Evolutionary conservation across 2,329 filamentous ascomycete species (phyloP).

Genomic region (Sclerotinia nivalis): DNA sequence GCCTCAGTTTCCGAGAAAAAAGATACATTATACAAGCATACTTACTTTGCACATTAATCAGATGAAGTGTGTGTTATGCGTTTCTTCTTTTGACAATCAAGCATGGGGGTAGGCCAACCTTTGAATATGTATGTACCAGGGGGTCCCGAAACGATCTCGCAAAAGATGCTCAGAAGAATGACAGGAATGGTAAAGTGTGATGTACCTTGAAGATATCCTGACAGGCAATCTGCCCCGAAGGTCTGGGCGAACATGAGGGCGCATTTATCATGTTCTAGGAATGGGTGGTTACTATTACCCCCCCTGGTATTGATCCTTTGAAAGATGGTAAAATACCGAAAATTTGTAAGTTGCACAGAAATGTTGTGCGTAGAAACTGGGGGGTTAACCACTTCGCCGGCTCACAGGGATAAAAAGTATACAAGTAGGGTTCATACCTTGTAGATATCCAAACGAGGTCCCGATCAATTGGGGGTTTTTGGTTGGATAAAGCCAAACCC

Average conservation of each 20-base stretch:
- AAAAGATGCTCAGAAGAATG: constrained; percentile 3
- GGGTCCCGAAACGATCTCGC: not conserved
- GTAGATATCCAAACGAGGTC: constrained; percentile 5
- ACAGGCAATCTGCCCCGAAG: constrained; percentile 20
- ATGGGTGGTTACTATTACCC: not conserved
- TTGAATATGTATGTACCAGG: constrained; percentile 14
- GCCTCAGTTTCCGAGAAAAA: not conserved
- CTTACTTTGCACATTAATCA: not conserved
- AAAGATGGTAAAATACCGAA: not conserved
- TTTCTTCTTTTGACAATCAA: not conserved
- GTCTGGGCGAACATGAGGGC: constrained; percentile 20
- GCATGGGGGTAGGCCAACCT: constrained; percentile 1
- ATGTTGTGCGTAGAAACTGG: not conserved
- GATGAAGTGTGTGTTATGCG: constrained; percentile 12
- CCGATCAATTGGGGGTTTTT: not conserved
- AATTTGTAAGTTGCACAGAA: not conserved
- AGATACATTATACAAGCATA: not conserved
- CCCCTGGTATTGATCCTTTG: not conserved
- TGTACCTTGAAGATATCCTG: not conserved
- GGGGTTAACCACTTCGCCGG: not conserved
- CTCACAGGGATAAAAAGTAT: not conserved
- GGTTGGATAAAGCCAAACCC: not conserved
- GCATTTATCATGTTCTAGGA: not conserved
- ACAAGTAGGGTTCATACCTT: not conserved
- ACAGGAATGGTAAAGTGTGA: not conserved